Evolutionary conservation across 1,139 yeast genomes (phyloP).

Genomic region (Taphrina communis): DNA sequence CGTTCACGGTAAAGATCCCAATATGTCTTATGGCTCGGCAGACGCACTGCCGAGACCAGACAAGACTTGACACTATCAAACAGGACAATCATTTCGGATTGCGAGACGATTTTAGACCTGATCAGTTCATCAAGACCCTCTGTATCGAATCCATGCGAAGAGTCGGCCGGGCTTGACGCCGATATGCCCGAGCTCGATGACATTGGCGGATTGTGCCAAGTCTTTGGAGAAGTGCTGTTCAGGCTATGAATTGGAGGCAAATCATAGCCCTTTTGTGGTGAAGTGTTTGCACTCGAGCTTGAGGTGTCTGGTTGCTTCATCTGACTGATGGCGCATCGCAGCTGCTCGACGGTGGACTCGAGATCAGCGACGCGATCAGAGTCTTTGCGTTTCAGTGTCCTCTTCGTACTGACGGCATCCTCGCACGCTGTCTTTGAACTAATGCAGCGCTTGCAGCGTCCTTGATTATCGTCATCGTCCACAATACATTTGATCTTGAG

Average conservation of each 20-base stretch:
- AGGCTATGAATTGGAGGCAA: slow-evolving; percentile 4
- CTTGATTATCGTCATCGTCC: background rate
- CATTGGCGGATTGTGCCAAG: background rate
- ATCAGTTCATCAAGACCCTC: slow-evolving; percentile 19
- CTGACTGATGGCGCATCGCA: slow-evolving; percentile 12
- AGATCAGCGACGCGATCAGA: slow-evolving; percentile 19
- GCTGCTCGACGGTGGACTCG: slow-evolving; percentile 16
- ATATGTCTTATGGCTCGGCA: background rate
- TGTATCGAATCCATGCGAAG: background rate
- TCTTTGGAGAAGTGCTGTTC: background rate
- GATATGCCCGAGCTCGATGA: slow-evolving; percentile 1
- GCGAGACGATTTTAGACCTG: slow-evolving; percentile 10
- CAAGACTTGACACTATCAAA: background rate
- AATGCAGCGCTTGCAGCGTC: slow-evolving; percentile 16
- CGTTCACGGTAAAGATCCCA: slow-evolving; percentile 11
- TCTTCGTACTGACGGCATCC: slow-evolving; percentile 14
- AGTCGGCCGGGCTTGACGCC: background rate
- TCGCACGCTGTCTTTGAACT: slow-evolving; percentile 10
- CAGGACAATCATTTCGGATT: slow-evolving; percentile 13
- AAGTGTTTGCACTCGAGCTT: slow-evolving; percentile 3
- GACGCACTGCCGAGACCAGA: background rate
- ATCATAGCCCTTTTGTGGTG: slow-evolving; percentile 9
- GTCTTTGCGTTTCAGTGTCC: slow-evolving; percentile 6
- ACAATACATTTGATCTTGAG: slow-evolving; percentile 18
- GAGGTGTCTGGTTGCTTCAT: background rate